phyloP scores from a whole-genome alignment of 106 monocot genomes.

The Phalaenopsis equestris region DNA sequence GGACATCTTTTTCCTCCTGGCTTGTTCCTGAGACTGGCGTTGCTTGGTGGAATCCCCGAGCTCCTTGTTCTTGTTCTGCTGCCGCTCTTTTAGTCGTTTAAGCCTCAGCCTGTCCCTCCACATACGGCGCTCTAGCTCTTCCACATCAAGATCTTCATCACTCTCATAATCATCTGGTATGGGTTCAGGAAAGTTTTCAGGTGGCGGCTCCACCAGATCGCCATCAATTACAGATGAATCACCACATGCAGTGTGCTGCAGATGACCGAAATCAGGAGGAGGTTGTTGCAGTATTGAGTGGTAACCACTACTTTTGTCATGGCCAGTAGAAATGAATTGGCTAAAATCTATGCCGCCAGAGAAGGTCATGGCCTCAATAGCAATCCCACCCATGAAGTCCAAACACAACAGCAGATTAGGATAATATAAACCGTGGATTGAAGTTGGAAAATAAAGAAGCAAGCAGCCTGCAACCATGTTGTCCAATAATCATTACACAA shows the following conservation, averaged over 20 bases:
- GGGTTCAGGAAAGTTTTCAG: conserved; percentile 8
- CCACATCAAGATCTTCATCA: conserved; percentile 19
- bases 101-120: conserved; percentile 18
- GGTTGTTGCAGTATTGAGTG: background rate
- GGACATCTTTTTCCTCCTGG: conserved; percentile 26
- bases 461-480: background rate
- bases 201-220: background rate
- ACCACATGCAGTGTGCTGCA: background rate
- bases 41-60: conserved; percentile 7
- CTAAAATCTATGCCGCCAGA: conserved; percentile 1
- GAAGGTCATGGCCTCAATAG: background rate
- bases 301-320: background rate
- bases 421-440: background rate
- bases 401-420: background rate
- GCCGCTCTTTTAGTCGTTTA: conserved; percentile 13
- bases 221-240: background rate
- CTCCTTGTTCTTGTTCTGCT: conserved; percentile 3
- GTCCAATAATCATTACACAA: background rate
- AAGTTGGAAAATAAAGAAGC: background rate
- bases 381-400: background rate
- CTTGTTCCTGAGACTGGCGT: conserved; percentile 18
- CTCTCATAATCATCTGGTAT: conserved; percentile 10
- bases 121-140: conserved; percentile 20
- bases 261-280: background rate
- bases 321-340: background rate